Percentiles rank a stretch among this genome's conserved stretches.
Conservation (phyloP, 148 eudicot genomes). For the Spergularia bocconei region DNA sequence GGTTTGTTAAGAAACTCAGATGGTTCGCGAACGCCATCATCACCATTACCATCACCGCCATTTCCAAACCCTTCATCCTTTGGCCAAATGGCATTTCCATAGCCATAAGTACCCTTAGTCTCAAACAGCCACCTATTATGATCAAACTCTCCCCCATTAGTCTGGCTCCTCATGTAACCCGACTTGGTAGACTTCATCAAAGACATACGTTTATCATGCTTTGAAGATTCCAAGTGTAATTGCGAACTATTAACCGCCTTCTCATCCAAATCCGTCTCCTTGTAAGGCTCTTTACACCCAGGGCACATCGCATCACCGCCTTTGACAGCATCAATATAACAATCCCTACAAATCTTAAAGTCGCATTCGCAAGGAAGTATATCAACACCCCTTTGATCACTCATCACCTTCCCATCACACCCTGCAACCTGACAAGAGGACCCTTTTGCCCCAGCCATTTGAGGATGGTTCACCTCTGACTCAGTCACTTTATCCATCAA, state of each 20-base stretch:
- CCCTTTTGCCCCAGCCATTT: constrained; percentile 95
- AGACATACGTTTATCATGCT: constrained; percentile 80
- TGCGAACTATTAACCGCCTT: constrained; percentile 42
- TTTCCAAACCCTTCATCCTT: constrained; percentile 55
- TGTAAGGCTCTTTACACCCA: constrained; percentile 86
- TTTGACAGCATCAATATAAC: constrained; percentile 75
- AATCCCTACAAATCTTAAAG: constrained; percentile 92
- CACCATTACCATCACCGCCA: constrained; percentile 39
- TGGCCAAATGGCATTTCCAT: constrained; percentile 97
- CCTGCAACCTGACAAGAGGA: constrained; percentile 73
- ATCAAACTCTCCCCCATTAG: constrained; percentile 66
- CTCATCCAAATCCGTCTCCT: constrained; percentile 67
- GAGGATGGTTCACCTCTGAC: constrained; percentile 81
- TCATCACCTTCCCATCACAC: constrained; percentile 96
- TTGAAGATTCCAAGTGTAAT: constrained; percentile 64
- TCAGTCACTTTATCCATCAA: constrained; percentile 95
- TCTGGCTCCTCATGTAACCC: constrained; percentile 55
- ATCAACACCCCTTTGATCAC: constrained; percentile 77
- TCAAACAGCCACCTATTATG: constrained; percentile 94
- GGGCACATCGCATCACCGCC: constrained; percentile 86
- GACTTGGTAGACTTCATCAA: constrained; percentile 75
- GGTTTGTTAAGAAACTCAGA: constrained; percentile 68
- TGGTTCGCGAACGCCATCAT: constrained; percentile 39
- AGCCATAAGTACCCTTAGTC: constrained; percentile 94
- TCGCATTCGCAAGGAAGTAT: constrained; percentile 97